Base-by-base conservation (phyloP, 129 eudicot genomes). In the Tagetes patula region DNA sequence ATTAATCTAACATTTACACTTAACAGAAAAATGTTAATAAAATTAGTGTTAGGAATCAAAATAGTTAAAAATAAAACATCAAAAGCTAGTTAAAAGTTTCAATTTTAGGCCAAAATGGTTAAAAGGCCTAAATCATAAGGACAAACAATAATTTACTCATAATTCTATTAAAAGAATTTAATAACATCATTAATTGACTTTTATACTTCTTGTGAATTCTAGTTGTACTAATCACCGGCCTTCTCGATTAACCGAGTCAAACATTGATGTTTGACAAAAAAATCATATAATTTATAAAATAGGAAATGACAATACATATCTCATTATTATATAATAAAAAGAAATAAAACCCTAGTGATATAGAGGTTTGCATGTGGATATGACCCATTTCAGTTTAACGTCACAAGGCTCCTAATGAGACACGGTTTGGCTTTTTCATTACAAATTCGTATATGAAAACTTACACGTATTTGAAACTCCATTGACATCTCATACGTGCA, bases 381-480 rank as follows among this genome's bases (percentile, higher is more conserved):
- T 65, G 73, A 75, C 55, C 55, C 65, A n/a, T 75, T 31, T 67
- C 65, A 52, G 56, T 49, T 39, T 75, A 65, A 77, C 69, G 69
- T 77, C 58, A 68, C 8, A 39, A 56, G 45, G 42, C 42, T 50
- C 66, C 65, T 67, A 80, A 80, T 74, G 73, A 80, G 80, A 74
- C 80, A 68, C 75, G 65, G 55, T 74, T 80, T 80, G 76, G 76
- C 80, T 80, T 75, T 80, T 69, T 53, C 72, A 69, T 69, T 32
- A 33, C 72, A 60, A 53, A 69, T 41, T 56, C 54, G 53, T 73
- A 52, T 65, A 73, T 79, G 48, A 45, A 45, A 72, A 39, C 65
- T 67, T 60, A 36, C 79, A 75, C 54, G 55, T 55, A 39, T 75
- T 40, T 54, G 79, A 54, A 52, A 52, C 62, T 65, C 70, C 64